A percentile compares a stretch with the other conserved stretches of the same genome.
These are phyloP conservation scores for Wickerhamomyces sp. DNA, from an alignment of 1,139 yeast species.

Conservation along the genomic window DNA sequence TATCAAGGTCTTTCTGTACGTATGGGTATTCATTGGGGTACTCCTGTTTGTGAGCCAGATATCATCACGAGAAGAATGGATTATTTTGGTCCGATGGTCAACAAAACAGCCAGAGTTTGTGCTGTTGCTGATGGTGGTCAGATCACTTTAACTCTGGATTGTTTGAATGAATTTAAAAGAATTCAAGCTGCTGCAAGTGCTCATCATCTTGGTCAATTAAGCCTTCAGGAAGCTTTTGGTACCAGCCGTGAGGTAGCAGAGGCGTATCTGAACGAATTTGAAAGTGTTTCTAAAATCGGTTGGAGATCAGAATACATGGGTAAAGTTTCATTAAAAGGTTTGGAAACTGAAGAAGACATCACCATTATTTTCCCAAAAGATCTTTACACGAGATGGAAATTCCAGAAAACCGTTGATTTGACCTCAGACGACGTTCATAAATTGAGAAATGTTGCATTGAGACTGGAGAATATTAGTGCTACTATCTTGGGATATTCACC, in stretches of 20 bases:
- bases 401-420: conserved; percentile 24
- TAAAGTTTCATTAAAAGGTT: conserved; percentile 85
- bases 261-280: conserved; percentile 62
- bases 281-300: conserved; percentile 63
- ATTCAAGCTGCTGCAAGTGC: conserved; percentile 49
- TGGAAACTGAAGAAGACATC: conserved; percentile 88
- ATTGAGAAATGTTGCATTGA: conserved; percentile 42
- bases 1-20: conserved; percentile 90
- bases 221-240: conserved; percentile 57
- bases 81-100: conserved; percentile 98
- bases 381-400: conserved; percentile 48
- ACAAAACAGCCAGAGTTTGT: conserved; percentile 87
- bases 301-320: conserved; percentile 71
- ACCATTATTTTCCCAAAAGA: conserved; percentile 72
- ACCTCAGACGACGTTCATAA: conserved; percentile 34
- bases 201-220: conserved; percentile 32
- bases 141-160: conserved; percentile 79
- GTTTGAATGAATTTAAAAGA: conserved; percentile 62
- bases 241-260: conserved; percentile 52
- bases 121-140: conserved; percentile 99
- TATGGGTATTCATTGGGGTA: conserved; percentile 98
- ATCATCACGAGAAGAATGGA: conserved; percentile 97
- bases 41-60: conserved; percentile 94
- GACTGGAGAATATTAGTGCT: conserved; percentile 40
- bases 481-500: conserved; percentile 11